Base-by-base conservation (phyloP, 2,329 filamentous ascomycete genomes). In the Gremmenia infestans region DNA sequence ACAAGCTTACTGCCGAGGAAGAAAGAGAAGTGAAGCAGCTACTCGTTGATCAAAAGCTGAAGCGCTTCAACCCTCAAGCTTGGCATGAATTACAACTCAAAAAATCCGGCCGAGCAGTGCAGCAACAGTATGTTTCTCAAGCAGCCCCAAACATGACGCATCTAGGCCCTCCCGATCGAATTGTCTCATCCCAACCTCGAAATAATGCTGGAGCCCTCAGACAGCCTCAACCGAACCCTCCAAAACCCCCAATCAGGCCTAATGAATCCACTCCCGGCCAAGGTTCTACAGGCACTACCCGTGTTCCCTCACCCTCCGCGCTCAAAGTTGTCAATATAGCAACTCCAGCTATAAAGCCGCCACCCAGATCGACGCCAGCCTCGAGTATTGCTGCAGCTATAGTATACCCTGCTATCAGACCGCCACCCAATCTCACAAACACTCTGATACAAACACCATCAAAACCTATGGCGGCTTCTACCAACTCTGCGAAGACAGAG, bases 1-100 rank as follows among this genome's bases (percentile, higher is more conserved):
- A 85, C 50, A 77, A 78, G 12, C 70, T 92, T 22, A 85, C 83
- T 0, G 73, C 76, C 0, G 82, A 87, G 51, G 87, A 91, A 60
- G 68, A 76, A 9, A 73, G 72, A 45, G 80, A 85, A 47, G 82
- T 82, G 0, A 74, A 80, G 35, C 61, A 73, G 42, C 69, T 76
- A 49, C 60, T 76, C 6, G 64, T 68, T 36, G 71, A 78, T 19
- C 60, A 65, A 48, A 50, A 67, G 15, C 46, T 67, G 11, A 63
- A 61, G 45, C 65, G 69, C 22, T 55, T 54, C 11, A 51, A 69
- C 53, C 68, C 67, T 8, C 5, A 50, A n/a, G 61, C 56, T 12
- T 64, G 49, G 35, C n/a, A 39, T 12, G 23, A 22, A 22, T 36
- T 48, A 15, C 11, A 58, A 22, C 22, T 23, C 35, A 43, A 52